phyloP scores from a whole-genome alignment of 2,329 filamentous ascomycete genomes.

The Botrytis aclada region DNA sequence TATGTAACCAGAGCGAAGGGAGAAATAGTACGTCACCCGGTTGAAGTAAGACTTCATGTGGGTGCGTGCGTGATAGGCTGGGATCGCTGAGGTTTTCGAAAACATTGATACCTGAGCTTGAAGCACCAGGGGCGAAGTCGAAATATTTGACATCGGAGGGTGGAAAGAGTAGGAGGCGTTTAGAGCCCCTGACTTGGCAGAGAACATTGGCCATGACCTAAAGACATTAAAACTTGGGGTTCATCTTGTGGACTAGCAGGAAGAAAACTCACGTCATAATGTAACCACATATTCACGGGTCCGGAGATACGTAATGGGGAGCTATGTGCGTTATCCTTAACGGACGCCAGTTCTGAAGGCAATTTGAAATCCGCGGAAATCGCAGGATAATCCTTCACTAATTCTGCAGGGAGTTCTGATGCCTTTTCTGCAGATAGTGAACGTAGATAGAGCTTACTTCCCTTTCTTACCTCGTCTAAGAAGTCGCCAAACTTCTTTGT shows the following conservation, averaged over 20 bases:
- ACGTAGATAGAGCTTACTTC: constrained; percentile 71
- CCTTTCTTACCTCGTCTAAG: constrained; percentile 55
- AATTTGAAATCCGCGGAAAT: constrained; percentile 68
- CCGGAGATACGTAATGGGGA: constrained; percentile 78
- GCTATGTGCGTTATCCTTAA: constrained; percentile 66
- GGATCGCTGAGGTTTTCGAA: constrained; percentile 51
- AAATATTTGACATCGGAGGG: constrained; percentile 70
- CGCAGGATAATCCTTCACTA: constrained; percentile 67
- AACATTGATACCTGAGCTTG: constrained; percentile 74
- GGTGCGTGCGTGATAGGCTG: constrained; percentile 51
- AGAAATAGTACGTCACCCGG: constrained; percentile 78
- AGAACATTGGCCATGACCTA: constrained; percentile 85
- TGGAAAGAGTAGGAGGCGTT: constrained; percentile 73
- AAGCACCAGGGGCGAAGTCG: constrained; percentile 70
- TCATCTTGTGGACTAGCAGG: too few relatives aligned
- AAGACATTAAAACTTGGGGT: constrained; percentile 21
- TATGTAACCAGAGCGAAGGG: constrained; percentile 81
- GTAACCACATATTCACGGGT: constrained; percentile 81
- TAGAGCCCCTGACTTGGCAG: constrained; percentile 72
- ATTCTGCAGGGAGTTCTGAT: constrained; percentile 64
- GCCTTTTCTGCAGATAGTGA: constrained; percentile 69
- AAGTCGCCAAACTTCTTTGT: constrained; percentile 67
- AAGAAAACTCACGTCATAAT: constrained; percentile 66
- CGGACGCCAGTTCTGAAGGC: constrained; percentile 57
- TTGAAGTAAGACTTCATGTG: constrained; percentile 62